Conservation (phyloP, 176 grass and related monocot species). For the Carex littledalei region DNA sequence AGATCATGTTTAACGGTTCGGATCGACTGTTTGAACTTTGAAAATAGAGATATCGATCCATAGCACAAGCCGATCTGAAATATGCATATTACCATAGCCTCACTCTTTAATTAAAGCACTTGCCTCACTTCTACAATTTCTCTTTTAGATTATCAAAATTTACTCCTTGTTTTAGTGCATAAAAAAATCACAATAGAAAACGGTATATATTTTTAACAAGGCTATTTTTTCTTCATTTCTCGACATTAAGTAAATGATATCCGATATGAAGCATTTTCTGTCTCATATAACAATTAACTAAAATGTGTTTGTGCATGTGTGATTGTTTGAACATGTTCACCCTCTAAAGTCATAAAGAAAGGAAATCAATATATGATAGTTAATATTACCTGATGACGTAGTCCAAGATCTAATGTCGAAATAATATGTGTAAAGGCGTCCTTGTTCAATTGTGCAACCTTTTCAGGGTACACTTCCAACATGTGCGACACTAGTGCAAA, state of each 20-base stretch:
- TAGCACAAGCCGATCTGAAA: too few species aligned
- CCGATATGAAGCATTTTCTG: not conserved
- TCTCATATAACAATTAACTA: not conserved
- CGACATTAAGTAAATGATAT: not conserved
- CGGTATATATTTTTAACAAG: not conserved
- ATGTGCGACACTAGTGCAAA: constrained; percentile 85
- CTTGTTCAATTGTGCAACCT: constrained; percentile 79
- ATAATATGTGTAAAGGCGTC: constrained; percentile 76
- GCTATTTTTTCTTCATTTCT: not conserved
- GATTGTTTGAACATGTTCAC: not conserved
- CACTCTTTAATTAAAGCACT: not conserved
- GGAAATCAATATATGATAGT: constrained; percentile 6
- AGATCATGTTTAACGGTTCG: too few species aligned
- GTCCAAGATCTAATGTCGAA: constrained; percentile 78
- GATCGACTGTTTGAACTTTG: too few species aligned
- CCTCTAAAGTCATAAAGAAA: not conserved
- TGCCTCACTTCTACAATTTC: not conserved
- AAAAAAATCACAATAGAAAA: not conserved
- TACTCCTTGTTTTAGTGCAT: not conserved
- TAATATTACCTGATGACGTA: constrained; percentile 55
- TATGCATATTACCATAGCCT: too few species aligned
- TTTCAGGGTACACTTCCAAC: constrained; percentile 97
- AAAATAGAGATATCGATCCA: too few species aligned
- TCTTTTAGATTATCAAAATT: not conserved
- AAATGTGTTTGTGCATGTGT: not conserved